phyloP scores from a whole-genome alignment of 2,329 filamentous ascomycete species.

The Coniochaeta sp. region DNA sequence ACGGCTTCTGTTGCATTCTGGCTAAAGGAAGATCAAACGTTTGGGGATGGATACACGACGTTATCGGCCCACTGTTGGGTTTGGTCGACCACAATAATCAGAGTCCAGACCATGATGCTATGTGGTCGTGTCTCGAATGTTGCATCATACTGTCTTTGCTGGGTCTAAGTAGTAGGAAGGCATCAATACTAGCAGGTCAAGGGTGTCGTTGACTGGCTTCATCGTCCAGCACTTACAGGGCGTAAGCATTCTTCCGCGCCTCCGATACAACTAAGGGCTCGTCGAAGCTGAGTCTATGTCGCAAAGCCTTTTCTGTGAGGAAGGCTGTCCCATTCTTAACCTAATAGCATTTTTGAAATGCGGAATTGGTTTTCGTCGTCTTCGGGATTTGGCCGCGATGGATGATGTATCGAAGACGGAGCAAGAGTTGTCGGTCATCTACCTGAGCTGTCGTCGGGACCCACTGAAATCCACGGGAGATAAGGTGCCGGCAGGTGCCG shows the following conservation, averaged over 20 bases:
- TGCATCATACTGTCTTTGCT: neutral
- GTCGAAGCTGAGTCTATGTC: neutral
- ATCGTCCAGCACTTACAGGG: neutral
- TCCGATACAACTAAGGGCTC: neutral
- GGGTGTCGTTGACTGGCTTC: neutral
- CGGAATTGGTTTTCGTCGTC: no score
- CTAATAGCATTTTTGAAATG: no score
- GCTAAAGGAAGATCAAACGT: constrained; percentile 33
- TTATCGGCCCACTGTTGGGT: neutral
- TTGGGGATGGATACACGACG: neutral
- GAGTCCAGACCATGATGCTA: neutral
- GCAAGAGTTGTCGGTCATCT: no score
- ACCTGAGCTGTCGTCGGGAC: neutral
- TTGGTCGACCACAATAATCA: constrained; percentile 9
- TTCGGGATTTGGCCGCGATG: neutral
- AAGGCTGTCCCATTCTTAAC: neutral
- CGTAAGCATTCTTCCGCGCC: neutral
- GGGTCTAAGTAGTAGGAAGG: neutral
- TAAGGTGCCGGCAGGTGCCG: neutral
- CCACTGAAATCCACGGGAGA: neutral
- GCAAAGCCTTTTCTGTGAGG: neutral
- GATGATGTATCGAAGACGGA: neutral
- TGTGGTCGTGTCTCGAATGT: neutral
- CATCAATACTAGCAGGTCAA: neutral
- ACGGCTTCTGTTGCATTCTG: constrained; percentile 21